phyloP scores from a whole-genome alignment of 2,329 filamentous ascomycete species.

The Phialocephala sp. region DNA sequence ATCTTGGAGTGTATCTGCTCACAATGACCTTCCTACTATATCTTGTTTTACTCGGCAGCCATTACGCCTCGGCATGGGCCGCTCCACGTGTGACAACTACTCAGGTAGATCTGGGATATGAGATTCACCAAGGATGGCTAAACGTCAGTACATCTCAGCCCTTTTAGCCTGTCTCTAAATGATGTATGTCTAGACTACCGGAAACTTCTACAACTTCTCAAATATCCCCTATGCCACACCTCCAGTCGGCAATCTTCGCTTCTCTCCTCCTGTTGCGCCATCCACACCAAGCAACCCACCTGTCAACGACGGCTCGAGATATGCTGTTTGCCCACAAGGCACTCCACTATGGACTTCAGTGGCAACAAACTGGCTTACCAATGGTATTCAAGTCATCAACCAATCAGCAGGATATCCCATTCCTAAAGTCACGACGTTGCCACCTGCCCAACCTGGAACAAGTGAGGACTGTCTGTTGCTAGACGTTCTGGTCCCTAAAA shows the following conservation, averaged over 20 bases:
- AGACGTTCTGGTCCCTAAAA: constrained; percentile 52
- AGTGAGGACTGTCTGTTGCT: constrained; percentile 55
- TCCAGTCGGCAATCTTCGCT: constrained; percentile 49
- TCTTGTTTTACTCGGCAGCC: not conserved
- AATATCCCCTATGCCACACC: constrained; percentile 52
- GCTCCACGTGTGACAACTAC: not conserved
- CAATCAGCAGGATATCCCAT: constrained; percentile 19
- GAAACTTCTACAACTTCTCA: constrained; percentile 47
- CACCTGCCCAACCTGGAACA: constrained; percentile 21
- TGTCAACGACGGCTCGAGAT: constrained; percentile 42
- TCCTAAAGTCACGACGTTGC: constrained; percentile 24
- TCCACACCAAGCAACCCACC: constrained; percentile 39
- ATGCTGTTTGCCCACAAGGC: constrained; percentile 46
- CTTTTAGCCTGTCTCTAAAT: constrained; percentile 27
- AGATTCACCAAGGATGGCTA: constrained; percentile 53
- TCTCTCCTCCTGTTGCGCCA: constrained; percentile 46
- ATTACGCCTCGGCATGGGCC: not conserved
- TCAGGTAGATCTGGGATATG: constrained; percentile 58
- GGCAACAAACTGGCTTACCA: constrained; percentile 49
- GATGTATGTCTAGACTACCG: constrained; percentile 40
- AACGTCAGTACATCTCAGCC: constrained; percentile 45
- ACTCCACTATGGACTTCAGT: constrained; percentile 46
- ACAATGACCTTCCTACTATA: constrained; percentile 9
- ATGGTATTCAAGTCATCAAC: constrained; percentile 22
- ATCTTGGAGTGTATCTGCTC: not conserved